Percentiles rank a stretch among this genome's conserved stretches.
Conservation (phyloP, 2,329 filamentous ascomycete genomes). For the Akanthomyces lecanii region DNA sequence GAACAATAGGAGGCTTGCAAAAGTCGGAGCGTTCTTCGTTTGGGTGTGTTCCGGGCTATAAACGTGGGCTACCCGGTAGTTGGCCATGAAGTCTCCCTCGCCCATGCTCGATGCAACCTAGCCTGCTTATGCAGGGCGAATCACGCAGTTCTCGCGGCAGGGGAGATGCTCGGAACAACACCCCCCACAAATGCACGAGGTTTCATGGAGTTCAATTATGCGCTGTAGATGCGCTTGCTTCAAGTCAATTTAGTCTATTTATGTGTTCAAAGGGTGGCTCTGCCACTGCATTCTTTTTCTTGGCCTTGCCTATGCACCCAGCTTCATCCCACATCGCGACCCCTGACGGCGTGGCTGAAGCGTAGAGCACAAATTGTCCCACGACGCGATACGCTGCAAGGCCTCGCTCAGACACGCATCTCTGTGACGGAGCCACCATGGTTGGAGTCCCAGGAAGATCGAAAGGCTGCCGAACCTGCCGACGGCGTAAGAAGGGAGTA, state of each 20-base stretch:
- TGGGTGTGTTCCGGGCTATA: background rate
- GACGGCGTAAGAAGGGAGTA: conserved; percentile 12
- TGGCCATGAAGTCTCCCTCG: background rate
- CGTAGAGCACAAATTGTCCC: background rate
- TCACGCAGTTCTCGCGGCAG: background rate
- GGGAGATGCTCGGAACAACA: background rate
- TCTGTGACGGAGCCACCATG: background rate
- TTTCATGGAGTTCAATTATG: background rate
- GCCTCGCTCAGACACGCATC: background rate
- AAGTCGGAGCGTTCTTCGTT: background rate
- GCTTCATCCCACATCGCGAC: background rate
- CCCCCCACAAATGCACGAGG: background rate
- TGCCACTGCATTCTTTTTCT: background rate
- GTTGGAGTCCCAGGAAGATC: conserved; percentile 10
- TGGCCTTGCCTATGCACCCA: background rate
- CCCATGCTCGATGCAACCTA: background rate
- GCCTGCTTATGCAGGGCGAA: background rate
- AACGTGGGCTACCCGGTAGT: background rate
- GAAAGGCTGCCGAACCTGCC: conserved; percentile 14
- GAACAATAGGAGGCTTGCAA: too few species aligned
- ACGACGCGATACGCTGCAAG: too few species aligned
- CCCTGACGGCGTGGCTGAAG: background rate
- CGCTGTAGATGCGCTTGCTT: background rate
- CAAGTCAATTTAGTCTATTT: background rate
- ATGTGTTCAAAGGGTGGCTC: background rate